Conservation (phyloP, 176 grass and related monocot species). For the Dactylis glomerata region DNA sequence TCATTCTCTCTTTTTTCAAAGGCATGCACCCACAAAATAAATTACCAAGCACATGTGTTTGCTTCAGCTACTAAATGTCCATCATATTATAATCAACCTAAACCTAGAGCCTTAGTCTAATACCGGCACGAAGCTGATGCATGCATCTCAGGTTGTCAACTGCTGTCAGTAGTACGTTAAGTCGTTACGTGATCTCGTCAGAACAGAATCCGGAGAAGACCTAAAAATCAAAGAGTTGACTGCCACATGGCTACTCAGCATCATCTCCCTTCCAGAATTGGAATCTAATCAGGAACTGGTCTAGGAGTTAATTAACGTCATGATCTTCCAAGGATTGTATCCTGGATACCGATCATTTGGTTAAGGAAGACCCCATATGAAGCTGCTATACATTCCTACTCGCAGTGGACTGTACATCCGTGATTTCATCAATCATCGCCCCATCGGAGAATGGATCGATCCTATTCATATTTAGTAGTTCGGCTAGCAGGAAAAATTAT, state of each 20-base stretch:
- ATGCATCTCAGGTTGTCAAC: slow-evolving; percentile 26
- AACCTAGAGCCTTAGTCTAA: neutral
- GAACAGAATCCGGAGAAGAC: slow-evolving; percentile 6
- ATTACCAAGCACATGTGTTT: neutral
- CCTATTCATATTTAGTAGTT: neutral
- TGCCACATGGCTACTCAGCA: neutral
- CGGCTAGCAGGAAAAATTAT: neutral
- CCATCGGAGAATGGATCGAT: neutral
- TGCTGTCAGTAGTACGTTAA: neutral
- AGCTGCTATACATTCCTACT: neutral
- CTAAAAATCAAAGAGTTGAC: slow-evolving; percentile 4
- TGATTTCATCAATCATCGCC: neutral
- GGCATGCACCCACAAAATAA: neutral
- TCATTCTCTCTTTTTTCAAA: neutral
- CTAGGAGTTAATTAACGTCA: neutral
- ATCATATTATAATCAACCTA: neutral
- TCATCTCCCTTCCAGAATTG: neutral
- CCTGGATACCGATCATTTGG: neutral
- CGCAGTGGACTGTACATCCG: neutral
- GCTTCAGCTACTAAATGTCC: neutral
- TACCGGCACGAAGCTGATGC: neutral
- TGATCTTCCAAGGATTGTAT: neutral
- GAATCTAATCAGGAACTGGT: neutral
- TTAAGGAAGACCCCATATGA: neutral
- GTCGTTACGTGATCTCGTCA: slow-evolving; percentile 15